phyloP scores from a whole-genome alignment of 257 asterid genomes.

The Coffea eugenioides region DNA sequence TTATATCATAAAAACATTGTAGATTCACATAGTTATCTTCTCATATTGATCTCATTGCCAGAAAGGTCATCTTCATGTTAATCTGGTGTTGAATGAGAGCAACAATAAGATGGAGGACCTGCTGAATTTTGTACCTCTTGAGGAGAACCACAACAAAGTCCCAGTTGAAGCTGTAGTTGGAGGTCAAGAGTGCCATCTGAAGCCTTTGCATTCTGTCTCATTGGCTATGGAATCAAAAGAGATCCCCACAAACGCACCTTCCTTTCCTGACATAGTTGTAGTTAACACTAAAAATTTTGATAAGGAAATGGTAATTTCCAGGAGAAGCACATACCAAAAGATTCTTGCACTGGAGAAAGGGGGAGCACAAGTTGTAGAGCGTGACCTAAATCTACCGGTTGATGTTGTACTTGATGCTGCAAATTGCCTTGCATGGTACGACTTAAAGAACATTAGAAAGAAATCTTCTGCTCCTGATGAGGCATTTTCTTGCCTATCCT shows the following conservation, averaged over 20 bases:
- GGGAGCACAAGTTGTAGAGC: slow-evolving; percentile 88
- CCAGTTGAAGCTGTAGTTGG: slow-evolving; percentile 36
- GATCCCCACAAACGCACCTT: slow-evolving; percentile 38
- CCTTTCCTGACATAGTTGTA: slow-evolving; percentile 44
- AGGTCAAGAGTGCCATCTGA: slow-evolving; percentile 40
- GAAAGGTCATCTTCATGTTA: slow-evolving; percentile 43
- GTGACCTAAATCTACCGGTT: slow-evolving; percentile 73
- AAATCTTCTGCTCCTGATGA: slow-evolving; percentile 80
- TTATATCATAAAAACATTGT: slow-evolving; percentile 1
- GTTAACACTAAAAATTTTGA: slow-evolving; percentile 81
- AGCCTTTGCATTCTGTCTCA: slow-evolving; percentile 41
- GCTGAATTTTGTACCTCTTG: slow-evolving; percentile 50
- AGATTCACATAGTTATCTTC: neutral
- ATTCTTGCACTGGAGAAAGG: slow-evolving; percentile 82
- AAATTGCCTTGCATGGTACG: slow-evolving; percentile 88
- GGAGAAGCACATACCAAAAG: slow-evolving; percentile 87
- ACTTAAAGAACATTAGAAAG: slow-evolving; percentile 72
- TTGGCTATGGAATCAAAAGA: slow-evolving; percentile 45
- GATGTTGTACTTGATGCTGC: slow-evolving; percentile 72
- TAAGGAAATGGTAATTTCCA: slow-evolving; percentile 83
- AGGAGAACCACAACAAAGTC: slow-evolving; percentile 37
- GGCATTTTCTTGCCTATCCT: slow-evolving; percentile 76
- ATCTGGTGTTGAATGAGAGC: slow-evolving; percentile 34
- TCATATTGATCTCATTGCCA: slow-evolving; percentile 32
- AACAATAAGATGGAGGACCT: slow-evolving; percentile 49